Evolutionary conservation across 352 stramenopile genomes (phyloP), one percentile per base, ranked within the genome.

Genomic region (Phytophthora multivora): DNA sequence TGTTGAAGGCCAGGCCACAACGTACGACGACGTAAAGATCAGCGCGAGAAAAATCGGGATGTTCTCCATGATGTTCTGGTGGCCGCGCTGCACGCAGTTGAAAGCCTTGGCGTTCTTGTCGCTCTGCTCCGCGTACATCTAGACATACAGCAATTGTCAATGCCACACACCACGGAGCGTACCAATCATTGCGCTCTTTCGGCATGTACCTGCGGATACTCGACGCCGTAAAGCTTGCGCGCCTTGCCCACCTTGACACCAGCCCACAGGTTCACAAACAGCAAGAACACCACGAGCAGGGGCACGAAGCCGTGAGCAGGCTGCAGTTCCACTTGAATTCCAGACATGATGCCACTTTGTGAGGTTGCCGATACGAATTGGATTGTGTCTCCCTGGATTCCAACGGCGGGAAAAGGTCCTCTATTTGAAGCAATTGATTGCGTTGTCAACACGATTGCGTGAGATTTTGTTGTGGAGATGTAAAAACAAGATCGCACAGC

Each of bases 1-100:
- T n/a, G n/a, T n/a, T 2, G 4, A 26, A 12, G 18, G 7, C 9
- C n/a, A 35, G 5, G 30, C 0, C 15, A 16, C 46, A 25, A 83
- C 81, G 31, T 80, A 90, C 79, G 71, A 49, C 10, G 79, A 89
- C 9, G 79, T 79, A 42, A 87, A 45, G 16, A 90, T 68, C 48
- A 92, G 51, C 0, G 57, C 51, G 19, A 93, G 61, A 50, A 89
- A 93, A 1, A 79, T 51, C 2, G 88, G 85, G 42, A 92, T 80
- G 50, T 95, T 97, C 73, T 98, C 91, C 38, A 97, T 73, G 40
- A 97, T 68, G 64, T 98, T 95, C 71, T 98, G 93, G 77, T 98
- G 91, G 21, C 79, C 86, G 41, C 93, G 79, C 71, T 98, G 93
- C 51, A 97, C 73, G 53, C 88, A 96, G 79, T 98, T 98, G 71